Conservation (phyloP, 2,329 filamentous ascomycete species). For the Ascochyta koolunga region DNA sequence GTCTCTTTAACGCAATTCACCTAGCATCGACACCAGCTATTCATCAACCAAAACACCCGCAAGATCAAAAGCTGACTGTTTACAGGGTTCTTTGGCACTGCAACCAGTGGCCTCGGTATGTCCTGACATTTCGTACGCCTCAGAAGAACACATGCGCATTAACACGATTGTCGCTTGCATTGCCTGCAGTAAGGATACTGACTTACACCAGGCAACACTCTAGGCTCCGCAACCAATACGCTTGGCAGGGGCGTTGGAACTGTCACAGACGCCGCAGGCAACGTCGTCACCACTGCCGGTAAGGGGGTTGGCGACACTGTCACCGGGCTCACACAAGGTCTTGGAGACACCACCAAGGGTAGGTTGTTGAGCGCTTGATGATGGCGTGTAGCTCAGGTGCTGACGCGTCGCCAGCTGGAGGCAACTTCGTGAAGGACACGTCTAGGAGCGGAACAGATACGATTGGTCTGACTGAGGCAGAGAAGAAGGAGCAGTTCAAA, state of each 20-base stretch:
- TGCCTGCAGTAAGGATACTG: not conserved
- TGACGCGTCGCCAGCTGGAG: constrained; percentile 31
- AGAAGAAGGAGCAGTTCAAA: constrained; percentile 24
- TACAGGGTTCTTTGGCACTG: constrained; percentile 43
- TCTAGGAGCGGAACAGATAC: constrained; percentile 33
- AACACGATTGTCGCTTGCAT: not conserved
- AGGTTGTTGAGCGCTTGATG: constrained; percentile 1
- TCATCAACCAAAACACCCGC: not conserved
- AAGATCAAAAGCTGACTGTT: not conserved
- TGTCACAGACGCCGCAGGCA: constrained; percentile 39
- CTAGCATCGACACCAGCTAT: not conserved
- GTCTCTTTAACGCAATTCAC: not conserved
- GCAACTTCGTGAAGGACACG: constrained; percentile 37
- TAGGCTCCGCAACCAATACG: constrained; percentile 43
- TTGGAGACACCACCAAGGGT: constrained; percentile 47
- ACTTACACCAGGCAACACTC: constrained; percentile 38
- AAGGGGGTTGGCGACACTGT: constrained; percentile 47
- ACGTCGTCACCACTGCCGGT: constrained; percentile 39
- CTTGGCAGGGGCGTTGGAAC: constrained; percentile 42
- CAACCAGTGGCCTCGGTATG: constrained; percentile 39
- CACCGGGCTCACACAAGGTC: constrained; percentile 39
- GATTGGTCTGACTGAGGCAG: constrained; percentile 23
- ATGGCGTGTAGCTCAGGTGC: not conserved
- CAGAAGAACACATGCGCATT: not conserved
- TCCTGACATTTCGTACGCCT: not conserved